phyloP scores from a whole-genome alignment of 75 land plant genomes.

The Cryptomeria japonica region DNA sequence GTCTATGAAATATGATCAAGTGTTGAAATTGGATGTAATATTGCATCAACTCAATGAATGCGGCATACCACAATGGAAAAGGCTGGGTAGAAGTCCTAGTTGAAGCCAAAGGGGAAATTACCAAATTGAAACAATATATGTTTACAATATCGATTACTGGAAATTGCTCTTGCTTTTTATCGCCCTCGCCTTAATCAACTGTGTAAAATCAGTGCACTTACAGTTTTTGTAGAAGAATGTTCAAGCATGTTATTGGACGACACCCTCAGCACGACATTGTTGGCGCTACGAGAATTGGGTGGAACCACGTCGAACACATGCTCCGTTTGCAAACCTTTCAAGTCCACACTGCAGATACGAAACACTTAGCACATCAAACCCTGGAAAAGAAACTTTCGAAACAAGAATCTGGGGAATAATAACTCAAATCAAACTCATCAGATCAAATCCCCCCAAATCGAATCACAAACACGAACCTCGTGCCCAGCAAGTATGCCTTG shows the following conservation, averaged over 20 bases:
- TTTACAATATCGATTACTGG: neutral
- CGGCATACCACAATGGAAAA: too few species aligned
- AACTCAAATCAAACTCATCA: neutral
- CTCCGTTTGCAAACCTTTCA: constrained; percentile 58
- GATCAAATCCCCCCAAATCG: neutral
- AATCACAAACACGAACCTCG: neutral
- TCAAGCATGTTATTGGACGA: neutral
- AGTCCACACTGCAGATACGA: constrained; percentile 40
- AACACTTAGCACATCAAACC: neutral
- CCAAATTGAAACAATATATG: too few species aligned
- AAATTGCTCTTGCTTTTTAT: too few species aligned
- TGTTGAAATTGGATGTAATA: too few species aligned
- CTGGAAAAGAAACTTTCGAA: neutral
- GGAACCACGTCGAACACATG: constrained; percentile 35
- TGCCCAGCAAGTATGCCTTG: constrained; percentile 8
- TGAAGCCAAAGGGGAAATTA: too few species aligned
- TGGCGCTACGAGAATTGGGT: constrained; percentile 43
- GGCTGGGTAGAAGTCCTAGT: too few species aligned
- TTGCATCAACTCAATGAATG: too few species aligned
- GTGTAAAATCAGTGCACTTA: neutral
- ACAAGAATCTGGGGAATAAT: neutral
- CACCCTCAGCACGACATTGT: constrained; percentile 37
- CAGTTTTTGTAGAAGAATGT: constrained; percentile 1
- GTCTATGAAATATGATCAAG: too few species aligned
- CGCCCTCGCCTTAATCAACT: neutral